Evolutionary conservation across 176 grass and related monocot species (phyloP), one percentile per base, ranked within the genome.

Genomic region (Cenchrus americanus): DNA sequence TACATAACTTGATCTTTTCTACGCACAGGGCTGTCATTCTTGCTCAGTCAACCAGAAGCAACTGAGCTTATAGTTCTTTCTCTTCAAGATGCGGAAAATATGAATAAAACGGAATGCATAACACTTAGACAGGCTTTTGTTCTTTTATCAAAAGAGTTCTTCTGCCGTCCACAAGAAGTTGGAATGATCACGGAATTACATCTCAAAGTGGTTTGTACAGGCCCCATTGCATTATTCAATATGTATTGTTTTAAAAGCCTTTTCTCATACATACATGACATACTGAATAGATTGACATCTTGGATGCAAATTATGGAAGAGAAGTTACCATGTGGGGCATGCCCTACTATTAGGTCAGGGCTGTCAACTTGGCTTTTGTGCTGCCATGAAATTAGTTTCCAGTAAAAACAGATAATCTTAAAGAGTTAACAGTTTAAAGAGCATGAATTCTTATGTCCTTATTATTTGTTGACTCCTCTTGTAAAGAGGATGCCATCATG

Each of bases 161-260:
- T 98, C 72, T 95, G 96, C 48, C 89, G 86, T 65, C 92, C 96
- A 37, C 93, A 94, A 60, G 96, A 98, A 93, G 82, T 98, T 90
- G 96, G 84, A 48, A 86, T 91, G 71, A 91, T 98, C 60, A 88
- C 82, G 59, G 96, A 98, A 68, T 87, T 98, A 71, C 91, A 98
- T 89, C 83, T 95, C 84, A 92, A 89, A 95, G 96, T 95, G 93
- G 96, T 98, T 77, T 84, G 96, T 95, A 78, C 65, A 67, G 34
- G 49, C 72, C 66, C 12, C 23, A 73, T 82, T 53, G 74, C 40
- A 77, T 48, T 71, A 81, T 81, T 50, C n/a, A n/a, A 72, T 78
- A 58, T 59, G 21, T 61, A 40, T 19, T 40, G 19, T 41, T 63
- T 75, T 72, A 52, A 14, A 46, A 52, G 42, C 22, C 30, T 82